Evolutionary conservation across 768 basidiomycete species (phyloP).

Genomic region (Trametes cubensis): DNA sequence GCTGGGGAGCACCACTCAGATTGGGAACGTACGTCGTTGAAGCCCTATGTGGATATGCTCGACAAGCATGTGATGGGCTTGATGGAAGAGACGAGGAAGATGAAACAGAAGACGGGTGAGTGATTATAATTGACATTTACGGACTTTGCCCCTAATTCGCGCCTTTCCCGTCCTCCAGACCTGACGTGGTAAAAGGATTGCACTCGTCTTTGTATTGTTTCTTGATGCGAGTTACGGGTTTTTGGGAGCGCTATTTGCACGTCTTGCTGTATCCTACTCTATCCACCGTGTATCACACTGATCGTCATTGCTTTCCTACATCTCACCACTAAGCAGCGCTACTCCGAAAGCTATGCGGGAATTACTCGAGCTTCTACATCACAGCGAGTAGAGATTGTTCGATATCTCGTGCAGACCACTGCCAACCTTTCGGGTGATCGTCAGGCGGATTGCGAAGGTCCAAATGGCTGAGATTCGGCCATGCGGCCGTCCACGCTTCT

Average conservation of each 20-base stretch:
- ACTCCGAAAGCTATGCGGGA: too few species aligned
- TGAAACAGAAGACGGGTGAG: constrained; percentile 40
- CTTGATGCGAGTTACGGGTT: background rate
- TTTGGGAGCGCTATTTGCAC: background rate
- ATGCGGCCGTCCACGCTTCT: background rate
- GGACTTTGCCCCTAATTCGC: background rate
- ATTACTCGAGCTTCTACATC: too few species aligned
- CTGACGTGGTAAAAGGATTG: background rate
- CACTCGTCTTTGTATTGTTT: background rate
- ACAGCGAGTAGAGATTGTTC: too few species aligned
- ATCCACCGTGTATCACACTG: too few species aligned
- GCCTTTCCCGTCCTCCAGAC: background rate
- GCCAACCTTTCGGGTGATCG: background rate
- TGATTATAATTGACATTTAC: background rate
- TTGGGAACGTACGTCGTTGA: constrained; percentile 87
- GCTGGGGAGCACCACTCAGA: constrained; percentile 49
- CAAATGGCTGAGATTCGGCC: background rate
- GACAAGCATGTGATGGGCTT: constrained; percentile 67
- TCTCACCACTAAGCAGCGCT: too few species aligned
- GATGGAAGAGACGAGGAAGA: constrained; percentile 56
- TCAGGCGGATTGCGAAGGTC: background rate
- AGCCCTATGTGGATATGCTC: constrained; percentile 87
- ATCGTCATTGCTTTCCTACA: too few species aligned
- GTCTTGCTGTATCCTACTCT: background rate
- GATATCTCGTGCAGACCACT: background rate